phyloP scores from a whole-genome alignment of 495 filamentous ascomycete species.

The Penicillium antarcticum region DNA sequence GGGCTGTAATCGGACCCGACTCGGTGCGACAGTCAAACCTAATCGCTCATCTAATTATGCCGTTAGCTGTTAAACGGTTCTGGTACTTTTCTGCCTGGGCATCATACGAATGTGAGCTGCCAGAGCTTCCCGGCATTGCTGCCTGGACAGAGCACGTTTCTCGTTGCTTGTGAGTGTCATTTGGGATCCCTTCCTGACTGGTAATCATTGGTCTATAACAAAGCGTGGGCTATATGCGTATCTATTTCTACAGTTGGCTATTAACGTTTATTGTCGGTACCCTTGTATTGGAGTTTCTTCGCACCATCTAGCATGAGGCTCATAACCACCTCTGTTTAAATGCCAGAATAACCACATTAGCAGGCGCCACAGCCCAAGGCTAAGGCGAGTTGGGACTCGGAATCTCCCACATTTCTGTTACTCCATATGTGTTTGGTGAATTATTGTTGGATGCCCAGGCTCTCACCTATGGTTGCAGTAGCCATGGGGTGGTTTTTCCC shows the following conservation, averaged over 20 bases:
- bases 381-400: no score
- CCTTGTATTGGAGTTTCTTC: background rate
- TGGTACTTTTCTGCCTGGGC: background rate
- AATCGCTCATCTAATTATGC: slow-evolving; percentile 1
- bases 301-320: background rate
- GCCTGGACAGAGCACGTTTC: slow-evolving; percentile 3
- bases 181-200: background rate
- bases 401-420: no score
- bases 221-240: background rate
- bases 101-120: slow-evolving; percentile 6
- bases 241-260: background rate
- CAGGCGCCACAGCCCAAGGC: no score
- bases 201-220: background rate
- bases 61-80: background rate
- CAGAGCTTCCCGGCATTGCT: slow-evolving; percentile 8
- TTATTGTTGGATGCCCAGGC: no score
- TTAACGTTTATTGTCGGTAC: background rate
- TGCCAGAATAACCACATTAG: background rate
- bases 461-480: no score
- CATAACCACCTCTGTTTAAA: background rate
- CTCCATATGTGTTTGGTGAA: no score
- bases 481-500: no score
- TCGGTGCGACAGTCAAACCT: slow-evolving; percentile 1
- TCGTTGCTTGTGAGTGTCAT: slow-evolving; percentile 4
- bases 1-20: slow-evolving; percentile 7